Evolutionary conservation across 495 filamentous ascomycete species (phyloP).

Genomic region (Penicillium fimorum): DNA sequence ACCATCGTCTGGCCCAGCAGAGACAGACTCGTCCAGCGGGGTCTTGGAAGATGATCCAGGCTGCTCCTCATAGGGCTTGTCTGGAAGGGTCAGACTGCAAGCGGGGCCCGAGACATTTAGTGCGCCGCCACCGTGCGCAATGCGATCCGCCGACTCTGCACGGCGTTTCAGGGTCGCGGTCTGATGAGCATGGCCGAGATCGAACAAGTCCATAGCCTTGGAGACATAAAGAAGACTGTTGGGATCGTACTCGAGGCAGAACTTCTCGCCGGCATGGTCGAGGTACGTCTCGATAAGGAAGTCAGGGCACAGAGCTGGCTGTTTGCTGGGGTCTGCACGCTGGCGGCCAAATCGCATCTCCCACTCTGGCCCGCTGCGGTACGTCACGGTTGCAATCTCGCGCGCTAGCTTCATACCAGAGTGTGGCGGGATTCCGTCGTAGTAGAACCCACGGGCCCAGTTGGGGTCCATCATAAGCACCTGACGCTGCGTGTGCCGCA

Average conservation of each 20-base stretch:
- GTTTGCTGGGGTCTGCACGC: constrained; percentile 79
- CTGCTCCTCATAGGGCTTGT: constrained; percentile 80
- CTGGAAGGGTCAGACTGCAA: constrained; percentile 84
- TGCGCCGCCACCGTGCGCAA: constrained; percentile 37
- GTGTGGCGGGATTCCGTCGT: constrained; percentile 84
- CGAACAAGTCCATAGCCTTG: constrained; percentile 99
- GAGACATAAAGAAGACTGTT: constrained; percentile 96
- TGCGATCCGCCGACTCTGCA: constrained; percentile 47
- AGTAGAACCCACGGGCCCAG: constrained; percentile 98
- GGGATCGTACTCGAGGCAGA: constrained; percentile 95
- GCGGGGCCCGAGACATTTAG: constrained; percentile 37
- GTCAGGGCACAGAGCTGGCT: constrained; percentile 90
- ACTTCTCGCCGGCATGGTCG: constrained; percentile 98
- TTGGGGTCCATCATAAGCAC: constrained; percentile 98
- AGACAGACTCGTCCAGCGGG: constrained; percentile 24
- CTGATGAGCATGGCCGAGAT: constrained; percentile 73
- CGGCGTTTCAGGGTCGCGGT: constrained; percentile 47
- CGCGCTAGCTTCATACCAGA: constrained; percentile 96
- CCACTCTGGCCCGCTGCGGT: constrained; percentile 96
- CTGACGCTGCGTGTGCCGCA: constrained; percentile 98
- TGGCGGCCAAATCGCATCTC: constrained; percentile 89
- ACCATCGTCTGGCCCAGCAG: constrained; percentile 14
- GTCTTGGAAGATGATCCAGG: constrained; percentile 44
- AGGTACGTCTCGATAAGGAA: constrained; percentile 98
- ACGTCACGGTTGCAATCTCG: constrained; percentile 97